A percentile compares a stretch with the other conserved stretches of the same genome.
Conservation (phyloP, 2,329 filamentous ascomycete species). For the Colletotrichum sp. region DNA sequence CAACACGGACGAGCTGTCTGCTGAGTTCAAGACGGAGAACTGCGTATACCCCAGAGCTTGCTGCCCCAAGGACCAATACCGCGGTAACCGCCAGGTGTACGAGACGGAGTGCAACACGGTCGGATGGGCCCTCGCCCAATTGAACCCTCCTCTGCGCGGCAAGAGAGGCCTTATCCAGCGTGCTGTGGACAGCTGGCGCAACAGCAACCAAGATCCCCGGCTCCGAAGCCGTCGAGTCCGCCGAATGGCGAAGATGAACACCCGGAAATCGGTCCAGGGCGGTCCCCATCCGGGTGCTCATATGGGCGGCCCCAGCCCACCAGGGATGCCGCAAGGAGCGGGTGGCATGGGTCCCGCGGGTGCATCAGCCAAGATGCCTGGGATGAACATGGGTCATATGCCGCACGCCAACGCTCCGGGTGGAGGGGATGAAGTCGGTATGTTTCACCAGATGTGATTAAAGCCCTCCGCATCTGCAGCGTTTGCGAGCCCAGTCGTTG, state of each 20-base stretch:
- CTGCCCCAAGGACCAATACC: slow-evolving; percentile 94
- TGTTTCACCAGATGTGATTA: slow-evolving; percentile 93
- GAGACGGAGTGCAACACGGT: slow-evolving; percentile 99
- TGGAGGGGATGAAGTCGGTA: slow-evolving; percentile 90
- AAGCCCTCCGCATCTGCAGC: slow-evolving; percentile 42
- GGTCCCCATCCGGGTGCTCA: slow-evolving; percentile 64
- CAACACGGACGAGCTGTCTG: slow-evolving; percentile 81
- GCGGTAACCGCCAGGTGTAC: slow-evolving; percentile 93
- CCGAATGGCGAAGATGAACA: slow-evolving; percentile 95
- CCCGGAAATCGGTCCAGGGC: slow-evolving; percentile 73
- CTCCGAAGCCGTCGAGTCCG: slow-evolving; percentile 90
- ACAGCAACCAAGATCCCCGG: slow-evolving; percentile 96
- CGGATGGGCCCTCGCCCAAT: slow-evolving; percentile 96
- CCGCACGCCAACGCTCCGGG: slow-evolving; percentile 75
- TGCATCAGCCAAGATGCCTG: slow-evolving; percentile 66
- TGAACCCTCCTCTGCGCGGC: slow-evolving; percentile 89
- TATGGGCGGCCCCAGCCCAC: slow-evolving; percentile 71
- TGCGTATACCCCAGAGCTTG: slow-evolving; percentile 97
- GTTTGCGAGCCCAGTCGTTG: slow-evolving; percentile 26
- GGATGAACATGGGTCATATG: slow-evolving; percentile 70
- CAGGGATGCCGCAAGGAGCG: slow-evolving; percentile 67
- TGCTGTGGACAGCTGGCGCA: slow-evolving; percentile 97
- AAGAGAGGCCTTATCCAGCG: slow-evolving; percentile 96
- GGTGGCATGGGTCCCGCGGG: slow-evolving; percentile 66
- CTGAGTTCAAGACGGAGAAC: slow-evolving; percentile 97